Conservation (phyloP, 2,329 filamentous ascomycete species). For the Periconia macrospinosa region DNA sequence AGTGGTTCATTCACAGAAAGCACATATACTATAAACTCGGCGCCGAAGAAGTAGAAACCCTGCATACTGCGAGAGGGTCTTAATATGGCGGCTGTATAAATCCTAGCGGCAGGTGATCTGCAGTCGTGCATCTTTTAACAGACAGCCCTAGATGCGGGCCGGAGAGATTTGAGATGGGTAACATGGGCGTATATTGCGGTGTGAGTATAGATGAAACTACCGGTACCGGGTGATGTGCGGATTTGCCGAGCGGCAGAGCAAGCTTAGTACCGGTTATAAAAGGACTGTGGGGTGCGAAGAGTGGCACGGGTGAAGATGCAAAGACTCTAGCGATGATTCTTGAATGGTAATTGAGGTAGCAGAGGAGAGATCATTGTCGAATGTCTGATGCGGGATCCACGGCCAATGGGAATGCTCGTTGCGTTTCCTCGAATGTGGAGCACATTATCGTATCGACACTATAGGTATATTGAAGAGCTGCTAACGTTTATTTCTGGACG, state of each 20-base stretch:
- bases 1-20: not conserved
- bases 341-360: not conserved
- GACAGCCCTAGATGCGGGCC: slow-evolving; percentile 15
- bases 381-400: not conserved
- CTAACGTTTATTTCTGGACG: not conserved
- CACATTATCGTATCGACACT: not conserved
- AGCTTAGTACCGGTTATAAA: not conserved
- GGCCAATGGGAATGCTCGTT: not conserved
- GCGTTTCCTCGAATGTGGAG: not conserved
- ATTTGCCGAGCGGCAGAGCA: slow-evolving; percentile 10
- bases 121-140: slow-evolving; percentile 10
- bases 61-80: slow-evolving; percentile 13
- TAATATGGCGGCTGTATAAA: slow-evolving; percentile 16
- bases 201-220: slow-evolving; percentile 31
- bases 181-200: slow-evolving; percentile 14
- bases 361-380: not conserved
- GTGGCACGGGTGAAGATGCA: not conserved
- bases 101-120: slow-evolving; percentile 15
- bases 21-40: slow-evolving; percentile 7
- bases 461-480: not conserved
- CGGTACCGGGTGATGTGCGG: slow-evolving; percentile 14
- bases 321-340: not conserved
- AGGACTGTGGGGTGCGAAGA: not conserved
- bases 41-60: slow-evolving; percentile 2
- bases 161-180: slow-evolving; percentile 5